Percentiles rank a stretch among this genome's conserved stretches.
Evolutionary conservation across 345 rosid species (phyloP).

Genomic region (Eucalyptus microcorys): DNA sequence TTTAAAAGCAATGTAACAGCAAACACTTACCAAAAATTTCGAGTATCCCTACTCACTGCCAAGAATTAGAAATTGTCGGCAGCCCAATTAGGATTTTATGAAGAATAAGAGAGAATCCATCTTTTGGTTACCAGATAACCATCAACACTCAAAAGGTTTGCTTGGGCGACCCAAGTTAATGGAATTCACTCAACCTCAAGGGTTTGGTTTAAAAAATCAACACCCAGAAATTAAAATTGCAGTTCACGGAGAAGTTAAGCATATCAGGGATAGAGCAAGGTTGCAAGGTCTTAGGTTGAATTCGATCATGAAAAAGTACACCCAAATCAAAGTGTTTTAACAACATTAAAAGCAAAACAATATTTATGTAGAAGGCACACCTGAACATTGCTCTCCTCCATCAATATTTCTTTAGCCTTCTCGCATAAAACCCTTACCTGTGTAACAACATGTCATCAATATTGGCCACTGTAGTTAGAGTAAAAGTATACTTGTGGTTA

Average conservation of each 20-base stretch:
- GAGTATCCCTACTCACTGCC: neutral
- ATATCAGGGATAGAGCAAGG: neutral
- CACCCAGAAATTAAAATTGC: neutral
- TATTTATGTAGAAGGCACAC: conserved; percentile 6
- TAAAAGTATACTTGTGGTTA: neutral
- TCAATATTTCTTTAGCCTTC: conserved; percentile 92
- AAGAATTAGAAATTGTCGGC: neutral
- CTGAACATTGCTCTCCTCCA: conserved; percentile 99
- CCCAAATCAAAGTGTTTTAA: neutral
- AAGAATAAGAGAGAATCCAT: neutral
- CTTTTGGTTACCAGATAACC: neutral
- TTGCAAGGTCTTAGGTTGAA: neutral
- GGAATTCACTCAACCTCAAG: neutral
- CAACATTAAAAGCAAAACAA: neutral
- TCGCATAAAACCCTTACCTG: conserved; percentile 89
- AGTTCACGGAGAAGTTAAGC: neutral
- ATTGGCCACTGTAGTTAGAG: neutral
- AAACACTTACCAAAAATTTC: neutral
- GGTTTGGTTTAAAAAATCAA: neutral
- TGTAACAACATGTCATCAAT: neutral
- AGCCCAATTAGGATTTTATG: neutral
- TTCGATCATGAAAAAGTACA: neutral
- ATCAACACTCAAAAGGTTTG: neutral
- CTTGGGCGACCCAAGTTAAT: neutral
- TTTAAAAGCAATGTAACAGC: neutral